phyloP scores from a whole-genome alignment of 805 yeast genomes.

The Wickerhamomyces queroliae region DNA sequence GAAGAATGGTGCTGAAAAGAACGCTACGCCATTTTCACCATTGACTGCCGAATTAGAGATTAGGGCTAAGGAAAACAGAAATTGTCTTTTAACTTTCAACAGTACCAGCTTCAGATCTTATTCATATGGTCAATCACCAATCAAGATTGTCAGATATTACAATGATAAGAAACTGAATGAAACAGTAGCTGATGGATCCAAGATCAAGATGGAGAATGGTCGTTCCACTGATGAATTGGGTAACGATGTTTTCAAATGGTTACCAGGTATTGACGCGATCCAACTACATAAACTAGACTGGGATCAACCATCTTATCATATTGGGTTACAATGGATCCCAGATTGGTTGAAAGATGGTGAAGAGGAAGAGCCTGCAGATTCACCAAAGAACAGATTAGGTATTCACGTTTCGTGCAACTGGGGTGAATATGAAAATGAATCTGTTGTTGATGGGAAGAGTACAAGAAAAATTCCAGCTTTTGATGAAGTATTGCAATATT shows the following conservation, averaged over 20 bases:
- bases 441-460: slow-evolving; percentile 31
- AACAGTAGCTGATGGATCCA: slow-evolving; percentile 1
- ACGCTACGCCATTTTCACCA: slow-evolving; percentile 55
- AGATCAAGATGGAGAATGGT: slow-evolving; percentile 15
- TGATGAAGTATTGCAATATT: slow-evolving; percentile 60
- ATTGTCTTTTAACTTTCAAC: slow-evolving; percentile 58
- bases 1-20: slow-evolving; percentile 37
- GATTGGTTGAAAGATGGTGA: slow-evolving; percentile 35
- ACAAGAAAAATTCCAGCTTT: slow-evolving; percentile 57
- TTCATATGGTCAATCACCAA: slow-evolving; percentile 44
- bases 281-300: slow-evolving; percentile 63
- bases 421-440: slow-evolving; percentile 60
- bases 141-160: slow-evolving; percentile 53
- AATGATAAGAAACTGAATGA: slow-evolving; percentile 23
- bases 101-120: slow-evolving; percentile 33
- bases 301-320: slow-evolving; percentile 43
- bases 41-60: slow-evolving; percentile 57
- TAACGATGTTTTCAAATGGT: slow-evolving; percentile 43
- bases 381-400: slow-evolving; percentile 36
- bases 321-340: slow-evolving; percentile 78
- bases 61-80: slow-evolving; percentile 54
- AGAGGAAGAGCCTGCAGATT: slow-evolving; percentile 23
- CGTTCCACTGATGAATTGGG: slow-evolving; percentile 29
- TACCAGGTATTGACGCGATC: slow-evolving; percentile 58
- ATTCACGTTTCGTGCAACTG: slow-evolving; percentile 65